Evolutionary conservation across 2,329 filamentous ascomycete species (phyloP).

Genomic region (Paramyrothecium roridum): DNA sequence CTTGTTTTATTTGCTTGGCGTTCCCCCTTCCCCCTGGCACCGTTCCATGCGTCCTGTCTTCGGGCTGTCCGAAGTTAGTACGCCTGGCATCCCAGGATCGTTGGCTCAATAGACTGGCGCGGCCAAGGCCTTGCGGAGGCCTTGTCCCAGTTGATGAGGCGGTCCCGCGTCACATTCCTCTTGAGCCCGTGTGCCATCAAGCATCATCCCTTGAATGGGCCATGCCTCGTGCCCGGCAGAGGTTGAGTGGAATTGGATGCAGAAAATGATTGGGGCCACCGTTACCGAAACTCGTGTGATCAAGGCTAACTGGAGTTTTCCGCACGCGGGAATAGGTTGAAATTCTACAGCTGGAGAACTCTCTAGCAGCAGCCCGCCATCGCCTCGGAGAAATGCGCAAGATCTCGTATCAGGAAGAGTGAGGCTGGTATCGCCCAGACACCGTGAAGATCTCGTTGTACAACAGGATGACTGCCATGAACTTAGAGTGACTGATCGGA

Average conservation of each 20-base stretch:
- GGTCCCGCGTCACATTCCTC: too few species aligned
- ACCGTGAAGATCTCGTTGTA: background rate
- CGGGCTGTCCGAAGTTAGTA: too few species aligned
- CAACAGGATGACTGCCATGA: too few species aligned
- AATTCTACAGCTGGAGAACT: slow-evolving; percentile 92
- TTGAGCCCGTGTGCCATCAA: too few species aligned
- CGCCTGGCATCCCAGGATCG: background rate
- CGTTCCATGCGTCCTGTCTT: too few species aligned
- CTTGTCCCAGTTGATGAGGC: too few species aligned
- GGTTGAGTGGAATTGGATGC: too few species aligned
- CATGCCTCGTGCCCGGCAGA: too few species aligned
- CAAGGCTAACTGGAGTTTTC: slow-evolving; percentile 1
- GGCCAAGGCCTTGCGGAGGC: too few species aligned
- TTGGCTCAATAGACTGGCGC: too few species aligned
- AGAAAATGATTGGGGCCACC: background rate
- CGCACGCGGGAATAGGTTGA: slow-evolving; percentile 66
- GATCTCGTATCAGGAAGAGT: slow-evolving; percentile 86
- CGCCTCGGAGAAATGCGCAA: slow-evolving; percentile 96
- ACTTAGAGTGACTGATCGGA: too few species aligned
- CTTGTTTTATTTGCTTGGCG: background rate
- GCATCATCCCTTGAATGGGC: too few species aligned
- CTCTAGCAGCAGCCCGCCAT: slow-evolving; percentile 72
- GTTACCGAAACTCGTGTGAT: background rate
- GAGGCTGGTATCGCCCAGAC: slow-evolving; percentile 8
- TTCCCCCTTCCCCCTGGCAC: background rate